Evolutionary conservation across 2,329 filamentous ascomycete species (phyloP), one percentile per base, ranked within the genome.

Genomic region (Ophiostoma sp.): DNA sequence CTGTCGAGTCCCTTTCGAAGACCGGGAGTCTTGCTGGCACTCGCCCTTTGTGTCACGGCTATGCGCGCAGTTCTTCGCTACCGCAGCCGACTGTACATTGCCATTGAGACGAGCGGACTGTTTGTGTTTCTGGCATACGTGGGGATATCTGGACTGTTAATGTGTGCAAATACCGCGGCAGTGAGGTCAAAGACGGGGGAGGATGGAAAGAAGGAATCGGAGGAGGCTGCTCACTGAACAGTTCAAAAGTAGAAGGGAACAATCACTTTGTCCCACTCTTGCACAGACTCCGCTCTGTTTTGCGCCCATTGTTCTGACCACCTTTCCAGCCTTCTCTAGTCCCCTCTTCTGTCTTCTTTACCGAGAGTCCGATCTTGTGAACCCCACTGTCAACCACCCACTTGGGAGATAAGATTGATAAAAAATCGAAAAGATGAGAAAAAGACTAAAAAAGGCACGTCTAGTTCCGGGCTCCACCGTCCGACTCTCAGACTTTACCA

Each of bases 41-140:
- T 78, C 0, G 22, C 72, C 22, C 66, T 55, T 5, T 72, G 69
- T 2, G 74, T 61, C 0, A 75, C 72, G 3, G 70, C 33, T 15
- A 72, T 80, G 33, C 22, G 31, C 64, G 68, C 45, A 8, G 48
- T 83, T 33, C 76, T 83, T 17, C 75, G 76, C 52, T 80, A 80
- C 72, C 81, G 82, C 39, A 81, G 82, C 57, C 78, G 76, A 50
- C 81, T 84, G 70, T 84, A 81, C 73, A 78, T 85, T 6, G 78
- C 80, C 61, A 76, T 83, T 25, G 80, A 84, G 79, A 77, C 82
- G 75, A 80, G 80, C 73, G 82, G 81, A 5, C 73, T 83, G 74
- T 77, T 80, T 72, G 45, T 83, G 1, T 80, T 80, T 2, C 12
- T 76, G 17, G 78, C 75, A 17, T 74, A 78, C 2, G 1, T 71